Evolutionary conservation across 202 grass and related monocot genomes (phyloP), one percentile per base, ranked within the genome.

Genomic region (Eragrostis tef): DNA sequence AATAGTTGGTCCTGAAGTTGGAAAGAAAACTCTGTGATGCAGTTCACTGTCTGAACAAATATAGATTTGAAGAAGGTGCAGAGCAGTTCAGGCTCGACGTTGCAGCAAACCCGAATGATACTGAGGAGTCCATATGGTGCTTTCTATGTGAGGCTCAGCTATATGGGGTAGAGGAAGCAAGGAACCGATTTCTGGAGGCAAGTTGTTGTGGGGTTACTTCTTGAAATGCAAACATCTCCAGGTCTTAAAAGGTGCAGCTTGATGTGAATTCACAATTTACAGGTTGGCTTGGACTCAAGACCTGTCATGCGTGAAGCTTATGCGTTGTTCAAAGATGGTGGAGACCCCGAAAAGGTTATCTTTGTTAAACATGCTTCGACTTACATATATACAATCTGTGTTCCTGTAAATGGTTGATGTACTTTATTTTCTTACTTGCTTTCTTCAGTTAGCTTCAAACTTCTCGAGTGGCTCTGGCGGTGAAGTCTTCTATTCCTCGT

Each of bases 51-150:
- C 7, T 39, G 15, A 71, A 61, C 17, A 63, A 85, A 26, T 21
- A 43, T 68, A 98, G 92, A 72, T 94, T 98, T 21, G 59, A 93
- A 70, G 95, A 98, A 41, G 95, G 86, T 7, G 95, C 95, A 19
- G 92, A 91, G 69, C 95, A 98, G 79, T 98, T 94, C 78, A 89
- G 95, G 77, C 60, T 98, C 50, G 95, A 94, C 14, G 92, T 94
- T 80, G 88, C 88, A 56, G 80, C 84, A 11, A 98, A 94, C 56
- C 92, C 95, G 0, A 91, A 98, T 3, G 95, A 98, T 50, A 98
- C 88, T 0, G 95, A 94, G 36, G 95, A 94, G 72, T 94, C 90
- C 3, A 93, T 98, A 86, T 98, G 95, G 95, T 98, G 90, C 79
- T 94, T 93, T 80, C 70, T 98, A 2, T 94, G 85, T 83, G 95